Conservation (phyloP, 495 filamentous ascomycete genomes). For the Podospora anserina region DNA sequence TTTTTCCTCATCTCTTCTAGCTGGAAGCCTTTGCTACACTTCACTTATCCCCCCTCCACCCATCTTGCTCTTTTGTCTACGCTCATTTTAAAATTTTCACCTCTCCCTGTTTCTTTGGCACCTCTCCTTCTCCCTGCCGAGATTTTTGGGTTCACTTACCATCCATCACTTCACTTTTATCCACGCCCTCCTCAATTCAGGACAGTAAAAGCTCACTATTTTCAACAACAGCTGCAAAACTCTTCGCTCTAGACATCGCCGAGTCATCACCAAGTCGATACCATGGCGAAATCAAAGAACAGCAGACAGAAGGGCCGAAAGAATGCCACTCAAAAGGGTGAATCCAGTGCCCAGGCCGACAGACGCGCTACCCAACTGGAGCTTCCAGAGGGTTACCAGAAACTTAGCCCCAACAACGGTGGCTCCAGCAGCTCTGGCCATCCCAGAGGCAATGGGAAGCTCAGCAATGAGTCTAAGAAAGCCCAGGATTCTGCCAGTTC, state of each 20-base stretch:
- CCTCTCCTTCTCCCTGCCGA: not conserved
- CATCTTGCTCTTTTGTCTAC: not conserved
- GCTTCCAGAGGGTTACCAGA: conserved; percentile 4
- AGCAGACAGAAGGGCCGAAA: not conserved
- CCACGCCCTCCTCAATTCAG: not conserved
- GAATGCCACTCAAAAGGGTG: not conserved
- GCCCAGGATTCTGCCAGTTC: not conserved
- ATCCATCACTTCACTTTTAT: not conserved
- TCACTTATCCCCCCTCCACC: not conserved
- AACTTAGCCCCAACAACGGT: not conserved
- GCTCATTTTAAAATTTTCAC: not conserved
- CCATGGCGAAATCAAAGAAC: not conserved
- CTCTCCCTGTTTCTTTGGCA: not conserved
- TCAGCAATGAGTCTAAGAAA: not conserved
- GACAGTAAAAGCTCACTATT: not conserved
- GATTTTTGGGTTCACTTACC: not conserved
- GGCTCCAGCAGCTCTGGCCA: not conserved
- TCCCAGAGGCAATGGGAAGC: not conserved
- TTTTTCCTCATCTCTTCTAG: not conserved
- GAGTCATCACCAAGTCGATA: not conserved
- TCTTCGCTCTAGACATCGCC: not conserved
- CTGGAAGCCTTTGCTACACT: not conserved
- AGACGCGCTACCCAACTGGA: not conserved
- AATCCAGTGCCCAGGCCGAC: not conserved
- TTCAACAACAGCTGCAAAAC: not conserved